These are phyloP conservation scores for Yamadazyma diddensiae DNA, from an alignment of 1,139 yeast species.

Conservation along the genomic window DNA sequence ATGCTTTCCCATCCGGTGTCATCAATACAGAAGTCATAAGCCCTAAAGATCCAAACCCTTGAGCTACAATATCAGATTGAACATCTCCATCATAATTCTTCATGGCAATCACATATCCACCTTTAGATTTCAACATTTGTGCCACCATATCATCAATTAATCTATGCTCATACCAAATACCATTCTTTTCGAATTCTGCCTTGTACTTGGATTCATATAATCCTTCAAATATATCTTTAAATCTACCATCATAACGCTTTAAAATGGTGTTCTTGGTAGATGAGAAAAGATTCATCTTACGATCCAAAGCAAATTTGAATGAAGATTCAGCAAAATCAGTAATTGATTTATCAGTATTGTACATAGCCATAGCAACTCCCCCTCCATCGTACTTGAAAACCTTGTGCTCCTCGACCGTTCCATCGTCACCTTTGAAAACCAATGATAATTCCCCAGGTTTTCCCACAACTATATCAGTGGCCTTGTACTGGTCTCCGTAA, in stretches of 20 bases:
- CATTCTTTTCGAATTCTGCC: slow-evolving; percentile 54
- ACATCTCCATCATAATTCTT: slow-evolving; percentile 88
- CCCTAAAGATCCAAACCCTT: slow-evolving; percentile 82
- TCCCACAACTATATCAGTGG: slow-evolving; percentile 68
- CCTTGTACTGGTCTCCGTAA: slow-evolving; percentile 81
- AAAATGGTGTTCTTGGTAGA: slow-evolving; percentile 80
- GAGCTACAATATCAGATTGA: slow-evolving; percentile 82
- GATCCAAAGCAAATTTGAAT: slow-evolving; percentile 67
- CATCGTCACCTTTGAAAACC: slow-evolving; percentile 61
- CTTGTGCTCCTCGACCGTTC: slow-evolving; percentile 47
- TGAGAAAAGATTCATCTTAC: slow-evolving; percentile 64
- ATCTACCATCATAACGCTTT: slow-evolving; percentile 79
- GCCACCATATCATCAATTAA: slow-evolving; percentile 88
- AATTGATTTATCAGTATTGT: slow-evolving; percentile 80
- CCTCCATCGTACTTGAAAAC: slow-evolving; percentile 52
- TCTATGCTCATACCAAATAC: slow-evolving; percentile 81
- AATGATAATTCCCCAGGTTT: slow-evolving; percentile 68
- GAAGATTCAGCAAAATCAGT: slow-evolving; percentile 76
- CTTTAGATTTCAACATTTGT: slow-evolving; percentile 81
- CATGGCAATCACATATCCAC: slow-evolving; percentile 81
- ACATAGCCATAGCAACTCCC: slow-evolving; percentile 81
- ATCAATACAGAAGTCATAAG: slow-evolving; percentile 80
- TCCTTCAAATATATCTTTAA: slow-evolving; percentile 74
- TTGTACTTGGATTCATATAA: slow-evolving; percentile 60
- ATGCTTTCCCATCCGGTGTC: slow-evolving; percentile 85